These are phyloP conservation scores for Yamadazyma pseudoaaseri DNA, from an alignment of 1,139 yeast genomes.

Conservation along the genomic window DNA sequence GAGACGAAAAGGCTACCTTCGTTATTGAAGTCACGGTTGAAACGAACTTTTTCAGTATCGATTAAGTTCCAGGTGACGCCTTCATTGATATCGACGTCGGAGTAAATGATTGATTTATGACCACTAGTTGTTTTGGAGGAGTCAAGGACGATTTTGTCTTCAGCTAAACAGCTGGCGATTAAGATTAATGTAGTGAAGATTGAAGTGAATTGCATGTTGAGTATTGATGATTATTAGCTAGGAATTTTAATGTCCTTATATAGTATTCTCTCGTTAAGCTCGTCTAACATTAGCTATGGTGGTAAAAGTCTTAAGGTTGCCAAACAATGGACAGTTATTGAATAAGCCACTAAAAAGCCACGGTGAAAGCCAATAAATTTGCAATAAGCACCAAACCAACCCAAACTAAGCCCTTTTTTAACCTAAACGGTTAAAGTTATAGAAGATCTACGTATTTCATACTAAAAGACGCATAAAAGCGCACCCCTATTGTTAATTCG, in stretches of 20 bases:
- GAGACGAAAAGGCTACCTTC: slow-evolving; percentile 11
- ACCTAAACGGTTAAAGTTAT: too few species aligned
- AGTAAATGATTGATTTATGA: slow-evolving; percentile 6
- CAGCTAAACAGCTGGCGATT: slow-evolving; percentile 12
- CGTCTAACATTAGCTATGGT: too few species aligned
- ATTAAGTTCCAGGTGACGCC: slow-evolving; percentile 12
- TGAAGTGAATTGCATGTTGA: slow-evolving; percentile 11
- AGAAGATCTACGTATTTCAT: too few species aligned
- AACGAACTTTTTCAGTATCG: slow-evolving; percentile 10
- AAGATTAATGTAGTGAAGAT: slow-evolving; percentile 13
- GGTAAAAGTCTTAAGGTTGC: too few species aligned
- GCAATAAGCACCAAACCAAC: too few species aligned
- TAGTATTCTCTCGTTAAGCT: background rate
- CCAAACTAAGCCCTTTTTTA: too few species aligned
- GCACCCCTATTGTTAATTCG: too few species aligned
- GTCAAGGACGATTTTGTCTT: slow-evolving; percentile 5
- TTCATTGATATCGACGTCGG: slow-evolving; percentile 11
- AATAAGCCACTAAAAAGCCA: too few species aligned
- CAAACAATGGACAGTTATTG: too few species aligned
- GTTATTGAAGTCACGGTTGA: slow-evolving; percentile 13
- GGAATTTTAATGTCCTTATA: background rate
- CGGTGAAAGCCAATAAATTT: too few species aligned
- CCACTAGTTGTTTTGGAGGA: slow-evolving; percentile 8
- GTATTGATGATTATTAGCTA: background rate
- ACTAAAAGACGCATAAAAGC: too few species aligned